Evolutionary conservation across 176 grass and related monocot genomes (phyloP).

Genomic region (Aechmea fasciata): DNA sequence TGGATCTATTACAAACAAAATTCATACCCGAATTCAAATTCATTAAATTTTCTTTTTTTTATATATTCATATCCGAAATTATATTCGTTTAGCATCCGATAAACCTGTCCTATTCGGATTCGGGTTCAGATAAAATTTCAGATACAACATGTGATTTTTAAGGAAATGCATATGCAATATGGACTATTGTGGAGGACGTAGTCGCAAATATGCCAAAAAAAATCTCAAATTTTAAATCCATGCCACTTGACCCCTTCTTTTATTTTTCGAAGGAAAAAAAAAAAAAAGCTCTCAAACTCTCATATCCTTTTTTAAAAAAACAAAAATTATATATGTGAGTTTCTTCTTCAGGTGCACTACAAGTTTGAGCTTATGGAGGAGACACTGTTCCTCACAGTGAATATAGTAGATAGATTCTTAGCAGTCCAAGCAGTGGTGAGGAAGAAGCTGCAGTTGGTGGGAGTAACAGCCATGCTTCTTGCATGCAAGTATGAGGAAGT

Average conservation of each 20-base stretch:
- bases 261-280: not conserved
- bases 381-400: slow-evolving; percentile 65
- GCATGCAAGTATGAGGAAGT: slow-evolving; percentile 85
- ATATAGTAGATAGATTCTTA: slow-evolving; percentile 67
- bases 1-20: no score
- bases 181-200: no score
- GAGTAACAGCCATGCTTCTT: slow-evolving; percentile 69
- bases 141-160: no score
- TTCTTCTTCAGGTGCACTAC: slow-evolving; percentile 31
- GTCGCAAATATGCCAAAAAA: no score
- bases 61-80: no score
- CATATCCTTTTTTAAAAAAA: not conserved
- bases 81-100: no score
- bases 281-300: not conserved
- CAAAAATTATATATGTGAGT: no score
- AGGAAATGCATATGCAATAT: no score
- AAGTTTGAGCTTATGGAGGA: slow-evolving; percentile 62
- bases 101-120: no score
- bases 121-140: no score
- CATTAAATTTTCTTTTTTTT: no score
- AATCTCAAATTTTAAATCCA: not conserved
- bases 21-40: no score
- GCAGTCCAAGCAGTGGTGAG: slow-evolving; percentile 30
- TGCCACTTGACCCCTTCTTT: not conserved
- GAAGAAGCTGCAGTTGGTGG: slow-evolving; percentile 73